Evolutionary conservation across 2,329 filamentous ascomycete species (phyloP).

Genomic region (Verticillium zaregamsianum): DNA sequence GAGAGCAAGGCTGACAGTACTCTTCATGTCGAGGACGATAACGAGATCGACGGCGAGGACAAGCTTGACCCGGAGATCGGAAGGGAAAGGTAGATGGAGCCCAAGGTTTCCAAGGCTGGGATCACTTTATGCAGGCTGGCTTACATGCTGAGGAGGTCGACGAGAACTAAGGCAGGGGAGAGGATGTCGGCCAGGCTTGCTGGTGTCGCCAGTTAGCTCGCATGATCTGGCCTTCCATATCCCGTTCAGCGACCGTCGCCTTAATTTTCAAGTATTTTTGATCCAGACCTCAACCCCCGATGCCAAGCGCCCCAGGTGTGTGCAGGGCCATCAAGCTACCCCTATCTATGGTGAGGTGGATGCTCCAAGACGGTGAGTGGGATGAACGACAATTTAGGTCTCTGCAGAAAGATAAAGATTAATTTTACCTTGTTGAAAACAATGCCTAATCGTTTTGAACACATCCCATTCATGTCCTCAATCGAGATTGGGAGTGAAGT

Average conservation of each 20-base stretch:
- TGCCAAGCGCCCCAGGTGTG: no score
- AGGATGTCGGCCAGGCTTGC: neutral
- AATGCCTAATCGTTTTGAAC: no score
- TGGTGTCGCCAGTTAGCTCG: no score
- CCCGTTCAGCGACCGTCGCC: no score
- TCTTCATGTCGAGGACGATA: constrained; percentile 21
- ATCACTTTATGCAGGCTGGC: neutral
- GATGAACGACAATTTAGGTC: no score
- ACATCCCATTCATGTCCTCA: no score
- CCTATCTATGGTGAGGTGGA: neutral
- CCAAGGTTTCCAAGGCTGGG: constrained; percentile 9
- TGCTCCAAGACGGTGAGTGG: no score
- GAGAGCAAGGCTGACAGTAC: constrained; percentile 19
- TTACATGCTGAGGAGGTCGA: neutral
- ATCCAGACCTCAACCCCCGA: no score
- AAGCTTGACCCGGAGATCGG: neutral
- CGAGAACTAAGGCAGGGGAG: neutral
- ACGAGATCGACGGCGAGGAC: constrained; percentile 8
- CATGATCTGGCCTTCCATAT: no score
- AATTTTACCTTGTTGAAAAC: no score
- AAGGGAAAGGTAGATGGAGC: constrained; percentile 16
- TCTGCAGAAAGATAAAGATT: no score
- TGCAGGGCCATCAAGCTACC: neutral
- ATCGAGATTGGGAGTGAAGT: neutral
- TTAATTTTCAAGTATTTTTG: no score